Base-by-base conservation (phyloP, 176 grass and related monocot species). In the Ensete ventricosum region DNA sequence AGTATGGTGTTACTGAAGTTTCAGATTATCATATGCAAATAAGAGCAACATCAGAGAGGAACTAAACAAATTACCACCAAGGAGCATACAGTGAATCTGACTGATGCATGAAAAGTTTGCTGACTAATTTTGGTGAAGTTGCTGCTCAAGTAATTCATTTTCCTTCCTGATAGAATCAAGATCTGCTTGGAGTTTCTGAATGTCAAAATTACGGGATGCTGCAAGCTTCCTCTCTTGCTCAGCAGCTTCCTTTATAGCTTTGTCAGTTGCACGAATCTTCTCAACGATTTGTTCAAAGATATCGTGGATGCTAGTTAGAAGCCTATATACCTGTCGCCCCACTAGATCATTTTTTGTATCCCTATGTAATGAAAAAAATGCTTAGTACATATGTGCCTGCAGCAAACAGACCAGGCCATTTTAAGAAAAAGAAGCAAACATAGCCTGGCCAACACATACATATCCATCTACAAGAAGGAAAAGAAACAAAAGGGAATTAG, bases 291-390 rank as follows among this genome's bases (percentile, higher is more conserved):
- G 75, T 54, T 77, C 62, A 21, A 77, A 77, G 26, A 9, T 17
- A 19, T 77, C 75, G 0, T 77, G 75, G 14, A 77, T 77, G 62
- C 75, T 77, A 14, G 75, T 77, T 26, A 77, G 58, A 52, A 77
- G 75, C 48, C 75, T 64, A 26, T 77, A 77, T 27, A 66, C 49
- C 21, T 77, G 75, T 20, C 49, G 75, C 13, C 75, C 62, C 11
- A 27, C 75, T 53, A 62, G 62, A 63, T 77, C 75, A 77, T 25
- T 52, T 54, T 77, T 77, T 0, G 62, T 43, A 34, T 27, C 49
- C 75, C 75, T 77, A 23, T 43, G 2, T 17, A 55, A 8, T 20
- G 60, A 75, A 2, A 10, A 72, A 72, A 50, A 19, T 72, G 51
- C 51, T 20, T 24, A 65, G 25, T 43, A 25, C 62, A 26, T 1